Evolutionary conservation across 1,284 basidiomycete species (phyloP).

Genomic region (Cryptococcus wingfieldii): DNA sequence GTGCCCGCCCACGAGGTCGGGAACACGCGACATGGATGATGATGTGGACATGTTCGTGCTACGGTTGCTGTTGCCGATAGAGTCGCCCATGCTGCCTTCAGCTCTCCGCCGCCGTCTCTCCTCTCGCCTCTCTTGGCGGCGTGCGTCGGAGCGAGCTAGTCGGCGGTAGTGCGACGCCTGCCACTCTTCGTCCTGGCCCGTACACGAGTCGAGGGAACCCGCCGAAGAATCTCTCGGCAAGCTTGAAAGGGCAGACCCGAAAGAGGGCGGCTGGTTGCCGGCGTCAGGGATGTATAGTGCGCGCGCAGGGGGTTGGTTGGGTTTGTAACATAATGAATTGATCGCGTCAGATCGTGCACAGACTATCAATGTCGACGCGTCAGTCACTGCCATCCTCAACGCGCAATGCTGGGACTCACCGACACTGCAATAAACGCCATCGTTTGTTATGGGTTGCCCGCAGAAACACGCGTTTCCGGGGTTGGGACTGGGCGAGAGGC

Average conservation of each 20-base stretch:
- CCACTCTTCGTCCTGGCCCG: conserved; percentile 21
- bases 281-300: conserved; percentile 10
- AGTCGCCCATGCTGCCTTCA: conserved; percentile 25
- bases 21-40: conserved; percentile 28
- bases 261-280: conserved; percentile 13
- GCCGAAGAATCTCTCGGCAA: conserved; percentile 18
- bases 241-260: conserved; percentile 13
- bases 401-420: conserved; percentile 26
- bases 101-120: conserved; percentile 33
- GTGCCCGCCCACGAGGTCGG: conserved; percentile 34
- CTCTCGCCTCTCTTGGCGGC: conserved; percentile 34
- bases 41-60: conserved; percentile 24
- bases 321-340: conserved; percentile 44
- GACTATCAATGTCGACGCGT: conserved; percentile 16
- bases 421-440: conserved; percentile 43
- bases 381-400: neutral
- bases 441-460: conserved; percentile 28
- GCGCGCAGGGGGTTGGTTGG: conserved; percentile 9
- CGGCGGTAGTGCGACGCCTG: conserved; percentile 43
- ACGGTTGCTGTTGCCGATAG: conserved; percentile 17
- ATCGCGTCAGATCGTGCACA: conserved; percentile 47
- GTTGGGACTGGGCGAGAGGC: conserved; percentile 15
- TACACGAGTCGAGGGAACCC: neutral
- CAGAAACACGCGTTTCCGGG: conserved; percentile 34
- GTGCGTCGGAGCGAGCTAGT: conserved; percentile 38